phyloP scores from a whole-genome alignment of 1,139 yeast genomes.

The Candida neerlandica region DNA sequence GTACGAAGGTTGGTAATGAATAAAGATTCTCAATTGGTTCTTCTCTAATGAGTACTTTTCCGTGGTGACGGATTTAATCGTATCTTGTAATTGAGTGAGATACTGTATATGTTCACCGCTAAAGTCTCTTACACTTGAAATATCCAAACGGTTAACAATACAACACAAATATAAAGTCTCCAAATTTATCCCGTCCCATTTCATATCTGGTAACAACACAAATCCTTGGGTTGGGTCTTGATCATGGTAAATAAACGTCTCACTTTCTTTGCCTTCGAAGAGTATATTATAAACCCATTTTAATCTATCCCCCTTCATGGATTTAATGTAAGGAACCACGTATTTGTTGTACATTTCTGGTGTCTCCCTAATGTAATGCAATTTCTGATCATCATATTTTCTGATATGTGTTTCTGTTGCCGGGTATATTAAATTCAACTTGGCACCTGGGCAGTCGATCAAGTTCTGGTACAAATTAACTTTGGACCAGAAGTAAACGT shows the following conservation, averaged over 20 bases:
- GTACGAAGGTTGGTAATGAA: constrained; percentile 95
- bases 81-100: constrained; percentile 47
- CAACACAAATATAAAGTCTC: constrained; percentile 77
- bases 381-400: constrained; percentile 63
- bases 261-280: constrained; percentile 81
- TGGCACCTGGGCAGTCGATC: constrained; percentile 58
- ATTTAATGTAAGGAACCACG: constrained; percentile 75
- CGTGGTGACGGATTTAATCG: constrained; percentile 51
- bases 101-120: constrained; percentile 58
- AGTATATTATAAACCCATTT: constrained; percentile 92
- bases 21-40: constrained; percentile 68
- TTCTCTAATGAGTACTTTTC: constrained; percentile 34
- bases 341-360: constrained; percentile 66
- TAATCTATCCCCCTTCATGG: constrained; percentile 75
- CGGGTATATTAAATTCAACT: constrained; percentile 80
- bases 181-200: constrained; percentile 83
- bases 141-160: constrained; percentile 70
- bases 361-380: constrained; percentile 73
- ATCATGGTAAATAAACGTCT: constrained; percentile 67
- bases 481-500: constrained; percentile 82
- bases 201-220: constrained; percentile 77
- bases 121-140: constrained; percentile 79
- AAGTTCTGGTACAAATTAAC: constrained; percentile 53
- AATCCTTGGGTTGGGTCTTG: constrained; percentile 58
- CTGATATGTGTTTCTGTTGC: constrained; percentile 85